Evolutionary conservation across 108 stramenopile species (phyloP).

Genomic region (Pseudonitzschia delicatissima): DNA sequence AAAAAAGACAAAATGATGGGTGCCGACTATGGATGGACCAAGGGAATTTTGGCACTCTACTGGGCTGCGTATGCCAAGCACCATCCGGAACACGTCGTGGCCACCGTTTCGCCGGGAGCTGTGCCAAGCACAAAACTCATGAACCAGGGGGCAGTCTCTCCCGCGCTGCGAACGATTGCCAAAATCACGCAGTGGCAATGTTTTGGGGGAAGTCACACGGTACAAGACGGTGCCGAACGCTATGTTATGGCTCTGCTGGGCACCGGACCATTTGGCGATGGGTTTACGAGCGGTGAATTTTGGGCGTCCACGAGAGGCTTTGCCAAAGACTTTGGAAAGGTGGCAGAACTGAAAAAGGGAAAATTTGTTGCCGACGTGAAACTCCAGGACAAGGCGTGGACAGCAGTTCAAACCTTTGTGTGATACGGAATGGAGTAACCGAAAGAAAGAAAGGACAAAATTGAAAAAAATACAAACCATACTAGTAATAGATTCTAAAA

Average conservation of each 20-base stretch:
- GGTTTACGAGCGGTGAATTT: not conserved
- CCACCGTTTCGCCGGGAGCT: conserved; percentile 26
- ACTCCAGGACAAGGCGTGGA: conserved; percentile 12
- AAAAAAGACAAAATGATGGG: not conserved
- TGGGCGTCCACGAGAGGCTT: conserved; percentile 2
- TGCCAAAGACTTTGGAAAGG: conserved; percentile 8
- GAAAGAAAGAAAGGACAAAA: no score
- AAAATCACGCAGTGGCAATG: not conserved
- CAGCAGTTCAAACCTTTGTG: no score
- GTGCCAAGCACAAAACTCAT: not conserved
- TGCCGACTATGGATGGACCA: conserved; percentile 15
- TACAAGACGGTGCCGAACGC: conserved; percentile 19
- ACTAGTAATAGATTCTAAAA: no score
- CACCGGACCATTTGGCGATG: not conserved
- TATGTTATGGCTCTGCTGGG: conserved; percentile 21
- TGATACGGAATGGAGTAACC: no score
- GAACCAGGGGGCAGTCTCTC: not conserved
- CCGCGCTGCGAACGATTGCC: not conserved
- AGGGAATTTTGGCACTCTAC: conserved; percentile 26
- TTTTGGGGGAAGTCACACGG: conserved; percentile 12
- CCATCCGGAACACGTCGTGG: conserved; percentile 16
- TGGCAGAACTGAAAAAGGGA: not conserved
- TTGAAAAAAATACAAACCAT: no score
- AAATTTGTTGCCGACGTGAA: not conserved
- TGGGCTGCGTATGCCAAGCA: conserved; percentile 25